Base-by-base conservation (phyloP, 1,284 basidiomycete genomes). In the Melampsora americana region DNA sequence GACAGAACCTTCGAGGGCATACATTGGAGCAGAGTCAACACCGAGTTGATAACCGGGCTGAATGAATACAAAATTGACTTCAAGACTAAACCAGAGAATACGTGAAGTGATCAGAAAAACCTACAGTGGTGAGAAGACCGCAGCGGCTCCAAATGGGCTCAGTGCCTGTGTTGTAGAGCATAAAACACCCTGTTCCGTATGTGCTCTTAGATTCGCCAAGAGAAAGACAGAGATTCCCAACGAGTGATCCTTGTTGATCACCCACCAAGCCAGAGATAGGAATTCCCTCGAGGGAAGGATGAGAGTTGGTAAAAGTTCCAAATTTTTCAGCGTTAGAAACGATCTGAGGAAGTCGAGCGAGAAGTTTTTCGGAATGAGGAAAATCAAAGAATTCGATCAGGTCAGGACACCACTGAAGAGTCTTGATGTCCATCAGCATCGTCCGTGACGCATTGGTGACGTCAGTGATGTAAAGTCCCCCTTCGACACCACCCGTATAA, bases 361-460 rank as follows among this genome's bases (percentile, higher is more conserved):
- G 23, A 12, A 74, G 42, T 61, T 74, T 46, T 11, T 23, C 4
- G 2, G 72, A 11, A 18, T 67, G 14, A n/a, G 53, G 53, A n/a
- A 74, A 74, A 71, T 87, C 90, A 80, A 99, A 98, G 86, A 98
- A 99, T 50, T 90, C 86, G 79, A 96, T 87, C 39, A 98, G 87
- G 56, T 87, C 87, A 1, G 88, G 85, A 80, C 93, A 92, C 93
- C 94, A 99, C 81, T 89, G 80, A 46, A 96, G 87, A 0, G 89
- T 91, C 64, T 86, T 86, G 75, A 95, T 86, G 82, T 95, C 92
- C 84, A 97, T 88, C 73, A 98, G 88, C 75, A 99, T 89, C 0
- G 95, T 98, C 64, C 95, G 90, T 1, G 95, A 98, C 1, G 95
- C 95, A 83, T 99, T 99, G 73, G 93, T 93, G n/a, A 92, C 90